A percentile compares a stretch with the other conserved stretches of the same genome.
Evolutionary conservation across 2,329 filamentous ascomycete genomes (phyloP).

Genomic region (Diaporthe aspalathi): DNA sequence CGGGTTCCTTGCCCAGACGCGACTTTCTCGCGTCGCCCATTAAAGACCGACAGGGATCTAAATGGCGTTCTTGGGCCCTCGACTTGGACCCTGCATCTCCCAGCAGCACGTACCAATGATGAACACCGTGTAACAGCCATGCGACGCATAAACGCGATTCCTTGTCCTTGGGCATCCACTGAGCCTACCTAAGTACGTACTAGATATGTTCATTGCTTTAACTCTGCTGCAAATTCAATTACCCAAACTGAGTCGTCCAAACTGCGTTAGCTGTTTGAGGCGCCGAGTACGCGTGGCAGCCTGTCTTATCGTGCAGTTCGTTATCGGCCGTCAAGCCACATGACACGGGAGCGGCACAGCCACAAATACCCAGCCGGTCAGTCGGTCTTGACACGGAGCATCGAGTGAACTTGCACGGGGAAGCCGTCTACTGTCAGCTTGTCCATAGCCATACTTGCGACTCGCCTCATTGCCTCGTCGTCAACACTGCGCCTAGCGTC

Average conservation of each 20-base stretch:
- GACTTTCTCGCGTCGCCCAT: conserved; percentile 24
- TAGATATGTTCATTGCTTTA: too few species aligned
- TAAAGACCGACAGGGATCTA: conserved; percentile 28
- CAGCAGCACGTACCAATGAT: neutral
- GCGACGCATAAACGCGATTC: neutral
- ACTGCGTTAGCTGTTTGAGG: too few species aligned
- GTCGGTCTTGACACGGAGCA: conserved; percentile 40
- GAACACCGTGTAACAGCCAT: neutral
- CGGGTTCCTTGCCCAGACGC: conserved; percentile 6
- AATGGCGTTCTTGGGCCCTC: neutral
- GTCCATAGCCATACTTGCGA: conserved; percentile 23
- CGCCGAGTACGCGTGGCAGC: neutral
- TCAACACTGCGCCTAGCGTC: conserved; percentile 24
- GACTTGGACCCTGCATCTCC: conserved; percentile 18
- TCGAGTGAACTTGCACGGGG: conserved; percentile 28
- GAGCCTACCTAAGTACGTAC: too few species aligned
- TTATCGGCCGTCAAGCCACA: conserved; percentile 9
- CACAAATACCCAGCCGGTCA: conserved; percentile 24
- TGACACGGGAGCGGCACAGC: neutral
- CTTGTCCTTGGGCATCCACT: too few species aligned
- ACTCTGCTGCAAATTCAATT: too few species aligned
- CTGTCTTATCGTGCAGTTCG: neutral
- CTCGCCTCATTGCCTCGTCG: conserved; percentile 7
- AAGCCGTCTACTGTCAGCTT: conserved; percentile 23
- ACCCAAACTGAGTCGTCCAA: too few species aligned